Percentiles rank a stretch among this genome's conserved stretches.
phyloP scores from a whole-genome alignment of 805 yeast genomes.

The Clavispora carvajalis region DNA sequence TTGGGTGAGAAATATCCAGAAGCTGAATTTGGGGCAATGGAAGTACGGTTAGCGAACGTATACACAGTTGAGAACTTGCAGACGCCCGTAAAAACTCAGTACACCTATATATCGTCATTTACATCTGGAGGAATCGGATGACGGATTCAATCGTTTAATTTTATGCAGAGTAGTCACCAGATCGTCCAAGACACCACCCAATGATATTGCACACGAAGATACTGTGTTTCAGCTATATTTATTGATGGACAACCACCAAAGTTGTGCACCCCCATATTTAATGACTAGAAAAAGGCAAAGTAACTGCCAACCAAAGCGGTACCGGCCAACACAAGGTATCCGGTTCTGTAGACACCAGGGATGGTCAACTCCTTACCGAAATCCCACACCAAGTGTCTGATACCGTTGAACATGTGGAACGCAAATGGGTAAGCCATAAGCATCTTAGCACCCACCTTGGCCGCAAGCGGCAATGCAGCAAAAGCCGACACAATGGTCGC shows the following conservation, averaged over 20 bases:
- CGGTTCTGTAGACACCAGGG: constrained; percentile 89
- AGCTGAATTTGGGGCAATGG: no score
- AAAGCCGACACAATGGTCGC: constrained; percentile 48
- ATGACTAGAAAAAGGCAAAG: constrained; percentile 39
- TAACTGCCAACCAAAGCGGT: constrained; percentile 55
- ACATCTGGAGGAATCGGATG: no score
- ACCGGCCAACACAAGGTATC: constrained; percentile 73
- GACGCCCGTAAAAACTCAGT: no score
- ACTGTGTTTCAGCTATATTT: neutral
- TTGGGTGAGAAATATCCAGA: no score
- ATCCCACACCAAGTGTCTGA: constrained; percentile 96
- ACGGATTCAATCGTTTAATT: no score
- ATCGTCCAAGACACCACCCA: neutral
- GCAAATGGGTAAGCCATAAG: constrained; percentile 76
- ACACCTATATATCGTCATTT: no score
- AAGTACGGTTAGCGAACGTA: no score
- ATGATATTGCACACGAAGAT: no score
- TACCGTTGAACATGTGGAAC: constrained; percentile 80
- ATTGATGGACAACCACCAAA: neutral
- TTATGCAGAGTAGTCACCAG: no score
- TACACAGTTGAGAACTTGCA: no score
- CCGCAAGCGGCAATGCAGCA: constrained; percentile 58
- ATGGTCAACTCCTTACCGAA: constrained; percentile 71
- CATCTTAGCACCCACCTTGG: constrained; percentile 63
- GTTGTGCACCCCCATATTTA: neutral